These are phyloP conservation scores for Epichloe sylvatica DNA, from an alignment of 2,329 filamentous ascomycete species.

Conservation along the genomic window DNA sequence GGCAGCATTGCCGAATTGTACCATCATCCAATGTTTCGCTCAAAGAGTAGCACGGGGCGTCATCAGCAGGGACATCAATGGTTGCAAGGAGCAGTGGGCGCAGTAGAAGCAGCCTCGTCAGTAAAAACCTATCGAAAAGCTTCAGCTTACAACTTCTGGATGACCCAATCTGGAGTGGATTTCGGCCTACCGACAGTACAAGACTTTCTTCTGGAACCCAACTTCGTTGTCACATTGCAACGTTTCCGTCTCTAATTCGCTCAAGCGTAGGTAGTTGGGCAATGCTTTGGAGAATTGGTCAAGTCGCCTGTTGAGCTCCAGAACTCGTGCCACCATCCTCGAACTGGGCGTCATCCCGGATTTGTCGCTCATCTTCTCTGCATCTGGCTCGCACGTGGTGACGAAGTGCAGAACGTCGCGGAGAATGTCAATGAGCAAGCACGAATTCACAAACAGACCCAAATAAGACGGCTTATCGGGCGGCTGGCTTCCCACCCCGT, in stretches of 20 bases:
- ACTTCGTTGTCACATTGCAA: background rate
- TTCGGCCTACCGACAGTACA: constrained; percentile 1
- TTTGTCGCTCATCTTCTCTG: background rate
- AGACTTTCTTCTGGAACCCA: constrained; percentile 1
- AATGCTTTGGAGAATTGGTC: constrained; percentile 1
- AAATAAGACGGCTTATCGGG: background rate
- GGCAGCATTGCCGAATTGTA: constrained; percentile 1
- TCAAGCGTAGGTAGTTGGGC: background rate
- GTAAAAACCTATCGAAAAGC: background rate
- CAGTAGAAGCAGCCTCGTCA: constrained; percentile 1
- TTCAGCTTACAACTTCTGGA: background rate
- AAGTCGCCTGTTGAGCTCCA: constrained; percentile 2
- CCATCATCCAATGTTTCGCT: background rate
- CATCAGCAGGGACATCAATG: background rate
- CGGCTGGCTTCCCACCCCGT: background rate
- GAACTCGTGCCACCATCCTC: background rate
- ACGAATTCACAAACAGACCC: constrained; percentile 2
- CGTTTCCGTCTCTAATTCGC: background rate
- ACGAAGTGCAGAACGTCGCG: background rate
- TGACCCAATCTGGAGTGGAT: background rate
- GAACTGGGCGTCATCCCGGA: background rate
- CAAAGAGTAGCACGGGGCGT: background rate
- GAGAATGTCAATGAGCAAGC: constrained; percentile 1
- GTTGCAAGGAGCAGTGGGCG: background rate
- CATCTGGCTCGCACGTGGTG: background rate